phyloP scores from a whole-genome alignment of 2,329 filamentous ascomycete species.

The Fusarium pseudograminearum region DNA sequence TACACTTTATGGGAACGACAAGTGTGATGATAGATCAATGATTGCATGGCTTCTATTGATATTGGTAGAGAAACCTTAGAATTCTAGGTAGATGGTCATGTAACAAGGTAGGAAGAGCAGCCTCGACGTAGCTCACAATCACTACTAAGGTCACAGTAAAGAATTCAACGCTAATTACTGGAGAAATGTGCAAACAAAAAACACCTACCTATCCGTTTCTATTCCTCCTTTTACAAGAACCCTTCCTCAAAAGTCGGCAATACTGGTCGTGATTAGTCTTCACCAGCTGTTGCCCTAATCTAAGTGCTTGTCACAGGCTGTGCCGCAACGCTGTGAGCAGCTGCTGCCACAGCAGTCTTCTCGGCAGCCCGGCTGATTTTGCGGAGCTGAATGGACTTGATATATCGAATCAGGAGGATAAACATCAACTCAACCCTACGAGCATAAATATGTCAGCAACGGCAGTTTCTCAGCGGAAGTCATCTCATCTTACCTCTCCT shows the following conservation, averaged over 20 bases:
- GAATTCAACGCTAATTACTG: conserved; percentile 24
- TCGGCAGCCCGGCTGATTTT: conserved; percentile 76
- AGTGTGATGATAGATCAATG: neutral
- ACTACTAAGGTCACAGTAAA: neutral
- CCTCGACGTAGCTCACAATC: neutral
- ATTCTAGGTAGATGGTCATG: neutral
- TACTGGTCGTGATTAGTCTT: conserved; percentile 10
- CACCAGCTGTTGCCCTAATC: neutral
- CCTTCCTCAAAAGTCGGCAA: conserved; percentile 30
- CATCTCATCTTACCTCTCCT: conserved; percentile 77
- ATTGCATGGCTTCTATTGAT: neutral
- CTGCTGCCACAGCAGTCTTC: conserved; percentile 64
- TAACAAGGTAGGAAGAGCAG: neutral
- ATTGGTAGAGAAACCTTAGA: neutral
- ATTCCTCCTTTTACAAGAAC: conserved; percentile 18
- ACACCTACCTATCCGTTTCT: conserved; percentile 34
- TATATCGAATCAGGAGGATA: conserved; percentile 84
- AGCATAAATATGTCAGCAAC: conserved; percentile 31
- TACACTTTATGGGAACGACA: neutral
- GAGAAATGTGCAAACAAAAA: conserved; percentile 27
- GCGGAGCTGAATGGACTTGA: conserved; percentile 76
- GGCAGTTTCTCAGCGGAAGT: neutral
- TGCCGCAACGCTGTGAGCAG: conserved; percentile 59
- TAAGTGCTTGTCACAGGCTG: conserved; percentile 45
- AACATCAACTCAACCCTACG: conserved; percentile 87